phyloP scores from a whole-genome alignment of 805 yeast genomes.

The Diddensiella transvaalensis region DNA sequence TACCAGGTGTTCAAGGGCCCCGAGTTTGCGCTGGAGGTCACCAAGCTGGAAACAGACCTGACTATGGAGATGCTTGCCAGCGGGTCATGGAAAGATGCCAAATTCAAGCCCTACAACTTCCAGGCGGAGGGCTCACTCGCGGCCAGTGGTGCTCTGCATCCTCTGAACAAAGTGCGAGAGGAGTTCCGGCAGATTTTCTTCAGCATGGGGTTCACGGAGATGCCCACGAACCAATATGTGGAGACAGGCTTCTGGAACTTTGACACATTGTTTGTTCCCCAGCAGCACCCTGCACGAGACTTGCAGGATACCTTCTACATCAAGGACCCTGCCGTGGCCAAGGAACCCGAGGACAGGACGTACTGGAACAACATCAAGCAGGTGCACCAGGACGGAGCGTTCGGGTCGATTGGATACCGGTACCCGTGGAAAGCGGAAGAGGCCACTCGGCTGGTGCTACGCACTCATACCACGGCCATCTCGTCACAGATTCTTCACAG shows the following conservation, averaged over 20 bases:
- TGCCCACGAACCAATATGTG: conserved; percentile 98
- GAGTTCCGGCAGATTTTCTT: conserved; percentile 98
- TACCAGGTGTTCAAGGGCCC: conserved; percentile 76
- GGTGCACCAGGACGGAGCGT: conserved; percentile 87
- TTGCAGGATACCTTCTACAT: conserved; percentile 97
- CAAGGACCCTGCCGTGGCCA: conserved; percentile 84
- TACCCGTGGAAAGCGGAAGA: conserved; percentile 96
- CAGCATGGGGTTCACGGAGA: conserved; percentile 96
- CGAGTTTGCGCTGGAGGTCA: conserved; percentile 77
- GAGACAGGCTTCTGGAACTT: conserved; percentile 99
- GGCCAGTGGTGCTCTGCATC: conserved; percentile 90
- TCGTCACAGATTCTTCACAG: conserved; percentile 84
- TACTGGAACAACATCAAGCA: conserved; percentile 74
- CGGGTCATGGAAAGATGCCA: conserved; percentile 76
- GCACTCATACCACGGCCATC: conserved; percentile 97
- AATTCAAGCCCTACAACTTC: conserved; percentile 95
- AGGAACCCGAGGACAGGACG: conserved; percentile 73
- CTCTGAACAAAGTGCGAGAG: conserved; percentile 92
- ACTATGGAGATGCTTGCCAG: conserved; percentile 87
- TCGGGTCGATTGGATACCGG: conserved; percentile 95
- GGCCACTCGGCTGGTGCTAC: conserved; percentile 82
- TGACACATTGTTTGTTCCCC: conserved; percentile 94
- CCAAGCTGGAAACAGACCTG: conserved; percentile 84
- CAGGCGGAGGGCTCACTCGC: conserved; percentile 90
- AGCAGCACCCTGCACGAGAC: conserved; percentile 99